phyloP scores from a whole-genome alignment of 1,284 basidiomycete species.

The Trametes versicolor region DNA sequence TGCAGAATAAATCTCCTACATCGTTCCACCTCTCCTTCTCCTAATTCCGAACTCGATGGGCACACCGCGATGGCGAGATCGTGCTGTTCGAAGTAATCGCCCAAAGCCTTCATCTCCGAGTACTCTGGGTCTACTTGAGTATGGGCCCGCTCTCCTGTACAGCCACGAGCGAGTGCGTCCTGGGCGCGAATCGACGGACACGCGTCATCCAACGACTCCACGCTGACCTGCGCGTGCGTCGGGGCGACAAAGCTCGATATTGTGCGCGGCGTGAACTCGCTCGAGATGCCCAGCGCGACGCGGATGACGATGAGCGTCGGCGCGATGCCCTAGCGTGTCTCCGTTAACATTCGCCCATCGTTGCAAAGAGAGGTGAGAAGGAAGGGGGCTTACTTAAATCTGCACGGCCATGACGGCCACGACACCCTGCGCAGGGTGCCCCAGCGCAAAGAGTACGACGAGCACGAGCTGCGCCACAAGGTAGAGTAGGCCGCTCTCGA shows the following conservation, averaged over 20 bases:
- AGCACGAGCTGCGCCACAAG: slow-evolving; percentile 51
- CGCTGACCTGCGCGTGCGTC: slow-evolving; percentile 14
- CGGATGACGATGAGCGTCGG: slow-evolving; percentile 33
- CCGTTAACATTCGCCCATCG: neutral
- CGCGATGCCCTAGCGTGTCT: slow-evolving; percentile 22
- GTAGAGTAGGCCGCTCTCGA: slow-evolving; percentile 54
- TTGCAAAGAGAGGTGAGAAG: too few species aligned
- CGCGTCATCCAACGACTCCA: slow-evolving; percentile 1
- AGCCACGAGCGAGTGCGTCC: slow-evolving; percentile 10
- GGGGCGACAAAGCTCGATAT: neutral
- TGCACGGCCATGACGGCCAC: slow-evolving; percentile 51
- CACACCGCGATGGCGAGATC: slow-evolving; percentile 8
- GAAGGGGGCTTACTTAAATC: slow-evolving; percentile 46
- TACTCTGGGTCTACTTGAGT: slow-evolving; percentile 11
- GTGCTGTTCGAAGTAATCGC: neutral
- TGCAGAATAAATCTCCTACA: too few species aligned
- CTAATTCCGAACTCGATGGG: too few species aligned
- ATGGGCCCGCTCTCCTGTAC: slow-evolving; percentile 21
- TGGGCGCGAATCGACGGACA: neutral
- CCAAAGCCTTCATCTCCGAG: slow-evolving; percentile 19
- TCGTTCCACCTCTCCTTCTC: too few species aligned
- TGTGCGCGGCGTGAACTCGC: slow-evolving; percentile 18
- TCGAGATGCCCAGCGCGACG: slow-evolving; percentile 29
- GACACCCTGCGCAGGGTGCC: slow-evolving; percentile 48
- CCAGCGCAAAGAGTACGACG: slow-evolving; percentile 48